Base-by-base conservation (phyloP, 805 yeast genomes). In the Sugiyamaella valdiviana region DNA sequence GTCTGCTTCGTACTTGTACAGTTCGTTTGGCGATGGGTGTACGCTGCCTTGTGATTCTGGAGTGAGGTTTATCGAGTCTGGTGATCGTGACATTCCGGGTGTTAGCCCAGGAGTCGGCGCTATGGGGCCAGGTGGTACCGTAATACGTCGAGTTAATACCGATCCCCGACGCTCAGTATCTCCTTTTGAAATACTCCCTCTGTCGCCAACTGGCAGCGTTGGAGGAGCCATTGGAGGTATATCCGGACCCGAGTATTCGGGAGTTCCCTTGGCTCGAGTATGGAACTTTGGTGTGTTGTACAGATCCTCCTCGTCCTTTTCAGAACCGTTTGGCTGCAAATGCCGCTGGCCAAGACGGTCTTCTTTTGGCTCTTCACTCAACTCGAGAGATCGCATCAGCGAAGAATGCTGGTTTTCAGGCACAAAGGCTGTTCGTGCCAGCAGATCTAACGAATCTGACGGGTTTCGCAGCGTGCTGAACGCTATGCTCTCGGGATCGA, bases 361-460 rank as follows among this genome's bases (percentile, higher is more conserved):
- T 36, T 36, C 39, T 10, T 17, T 17, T 21, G 24, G 14, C 10
- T n/a, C 15, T 21, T n/a, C 24, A 5, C 32, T 35, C 20, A n/a
- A 12, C 16, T 20, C 44, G 16, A 24, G 10, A 7, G 57, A 14
- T 7, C 16, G 14, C 15, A 26, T 26, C 4, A 26, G 32, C 32
- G 9, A 12, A 7, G 32, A 10, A 10, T n/a, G 32, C 10, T 26
- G 32, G 32, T 26, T 26, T 3, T 10, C 32, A 26, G 32, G 32
- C 14, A 26, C 32, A 26, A 26, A 26, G n/a, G 16, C 42, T 3
- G 58, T 48, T 29, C 44, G 49, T 17, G 57, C 56, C 43, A 55
- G 49, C 9, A 55, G 51, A 35, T 49, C 48, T 16, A 54, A 29
- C 3, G 58, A 57, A 23, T 55, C 58, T 14, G 58, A 36, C 12